phyloP scores from a whole-genome alignment of 2,329 filamentous ascomycete genomes.

The Trichoderma sp. region DNA sequence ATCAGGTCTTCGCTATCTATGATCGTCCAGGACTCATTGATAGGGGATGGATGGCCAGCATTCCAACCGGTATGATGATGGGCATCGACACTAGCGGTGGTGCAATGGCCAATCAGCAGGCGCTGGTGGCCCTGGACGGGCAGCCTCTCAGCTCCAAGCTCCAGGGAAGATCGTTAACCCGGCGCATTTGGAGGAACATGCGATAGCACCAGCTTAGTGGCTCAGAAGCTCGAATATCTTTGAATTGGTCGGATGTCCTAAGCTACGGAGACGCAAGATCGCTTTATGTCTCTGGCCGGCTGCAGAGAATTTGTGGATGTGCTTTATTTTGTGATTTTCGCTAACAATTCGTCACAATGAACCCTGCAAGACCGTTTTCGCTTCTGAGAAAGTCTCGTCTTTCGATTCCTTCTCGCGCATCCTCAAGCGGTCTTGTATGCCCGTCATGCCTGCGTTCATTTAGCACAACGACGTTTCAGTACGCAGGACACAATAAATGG shows the following conservation, averaged over 20 bases:
- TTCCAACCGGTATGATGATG: conserved; percentile 26
- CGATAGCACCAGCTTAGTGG: neutral
- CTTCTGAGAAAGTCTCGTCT: neutral
- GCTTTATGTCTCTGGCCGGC: neutral
- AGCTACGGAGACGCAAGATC: neutral
- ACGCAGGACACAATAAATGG: conserved; percentile 88
- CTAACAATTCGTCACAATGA: neutral
- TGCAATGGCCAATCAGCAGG: conserved; percentile 31
- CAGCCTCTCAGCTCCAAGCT: conserved; percentile 18
- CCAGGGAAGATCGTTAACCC: conserved; percentile 41
- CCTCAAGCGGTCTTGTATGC: conserved; percentile 43
- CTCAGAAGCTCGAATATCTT: neutral
- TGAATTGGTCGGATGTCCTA: neutral
- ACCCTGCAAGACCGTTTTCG: conserved; percentile 12
- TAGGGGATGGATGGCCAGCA: conserved; percentile 23
- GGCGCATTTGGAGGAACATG: conserved; percentile 32
- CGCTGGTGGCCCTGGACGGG: conserved; percentile 17
- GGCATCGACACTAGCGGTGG: conserved; percentile 26
- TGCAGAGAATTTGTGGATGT: neutral
- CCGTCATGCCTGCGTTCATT: conserved; percentile 55
- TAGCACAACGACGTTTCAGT: conserved; percentile 47
- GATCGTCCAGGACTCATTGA: conserved; percentile 1
- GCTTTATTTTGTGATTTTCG: neutral
- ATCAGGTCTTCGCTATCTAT: conserved; percentile 1
- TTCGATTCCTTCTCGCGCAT: conserved; percentile 3